A percentile compares a stretch with the other conserved stretches of the same genome.
phyloP scores from a whole-genome alignment of 1,284 basidiomycete species.

The Sporisorium graminicola region DNA sequence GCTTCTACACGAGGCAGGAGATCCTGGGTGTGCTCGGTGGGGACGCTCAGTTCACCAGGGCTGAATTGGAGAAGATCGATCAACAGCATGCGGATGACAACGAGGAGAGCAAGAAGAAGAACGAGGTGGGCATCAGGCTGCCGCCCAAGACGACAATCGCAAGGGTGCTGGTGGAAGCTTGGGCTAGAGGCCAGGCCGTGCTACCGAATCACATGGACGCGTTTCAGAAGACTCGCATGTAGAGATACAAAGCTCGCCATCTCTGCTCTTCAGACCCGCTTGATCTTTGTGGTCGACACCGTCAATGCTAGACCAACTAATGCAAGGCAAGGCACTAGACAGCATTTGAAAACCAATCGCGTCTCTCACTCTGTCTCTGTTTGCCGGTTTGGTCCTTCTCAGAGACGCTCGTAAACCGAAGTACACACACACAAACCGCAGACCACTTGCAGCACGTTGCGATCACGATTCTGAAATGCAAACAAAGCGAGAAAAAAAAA shows the following conservation, averaged over 20 bases:
- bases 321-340: too few relatives aligned
- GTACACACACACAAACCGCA: neutral
- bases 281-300: too few relatives aligned
- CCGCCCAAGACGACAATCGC: conserved; percentile 76
- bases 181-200: conserved; percentile 74
- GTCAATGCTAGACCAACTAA: too few relatives aligned
- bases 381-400: too few relatives aligned
- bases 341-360: neutral
- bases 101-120: conserved; percentile 69
- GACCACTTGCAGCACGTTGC: neutral
- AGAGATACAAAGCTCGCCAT: neutral
- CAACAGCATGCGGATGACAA: conserved; percentile 68
- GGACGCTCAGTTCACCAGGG: conserved; percentile 72
- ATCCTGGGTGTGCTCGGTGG: conserved; percentile 77
- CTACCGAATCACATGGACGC: conserved; percentile 35
- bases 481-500: neutral
- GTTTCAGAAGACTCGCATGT: conserved; percentile 46
- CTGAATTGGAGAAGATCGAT: conserved; percentile 77
- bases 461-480: neutral
- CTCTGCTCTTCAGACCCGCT: too few relatives aligned
- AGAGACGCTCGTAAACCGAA: too few relatives aligned
- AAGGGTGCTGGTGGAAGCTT: conserved; percentile 78
- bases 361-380: too few relatives aligned
- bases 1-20: conserved; percentile 85
- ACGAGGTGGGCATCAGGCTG: conserved; percentile 25